A percentile compares a stretch with the other conserved stretches of the same genome.
phyloP scores from a whole-genome alignment of 2,329 filamentous ascomycete genomes.

The Aureobasidium sp. region DNA sequence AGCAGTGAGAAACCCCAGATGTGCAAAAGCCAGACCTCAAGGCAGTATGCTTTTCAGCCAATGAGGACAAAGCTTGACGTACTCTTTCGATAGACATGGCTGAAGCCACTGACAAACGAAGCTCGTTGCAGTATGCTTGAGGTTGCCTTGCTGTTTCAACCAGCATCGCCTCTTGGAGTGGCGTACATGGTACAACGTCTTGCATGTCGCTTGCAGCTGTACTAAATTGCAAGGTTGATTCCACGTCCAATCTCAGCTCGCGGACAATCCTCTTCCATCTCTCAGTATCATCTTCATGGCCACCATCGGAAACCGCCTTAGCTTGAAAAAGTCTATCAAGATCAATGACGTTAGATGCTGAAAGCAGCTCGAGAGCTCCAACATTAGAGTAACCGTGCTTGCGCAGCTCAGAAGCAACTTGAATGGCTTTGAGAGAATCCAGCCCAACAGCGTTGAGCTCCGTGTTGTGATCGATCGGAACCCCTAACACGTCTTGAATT shows the following conservation, averaged over 20 bases:
- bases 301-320: not conserved
- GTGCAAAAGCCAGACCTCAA: constrained; percentile 65
- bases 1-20: constrained; percentile 35
- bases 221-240: not conserved
- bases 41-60: constrained; percentile 54
- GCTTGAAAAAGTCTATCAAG: constrained; percentile 12
- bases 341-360: constrained; percentile 40
- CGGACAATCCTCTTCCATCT: not conserved
- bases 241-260: not conserved
- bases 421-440: constrained; percentile 58
- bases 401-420: constrained; percentile 57
- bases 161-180: constrained; percentile 73
- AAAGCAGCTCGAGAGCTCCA: constrained; percentile 54
- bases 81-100: constrained; percentile 15
- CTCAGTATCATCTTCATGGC: not conserved
- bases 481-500: constrained; percentile 18
- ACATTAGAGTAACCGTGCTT: constrained; percentile 44
- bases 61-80: constrained; percentile 37
- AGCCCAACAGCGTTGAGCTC: constrained; percentile 50
- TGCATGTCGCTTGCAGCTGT: constrained; percentile 21
- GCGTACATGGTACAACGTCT: constrained; percentile 54
- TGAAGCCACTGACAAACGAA: constrained; percentile 53
- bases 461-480: constrained; percentile 23
- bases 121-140: constrained; percentile 67
- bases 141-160: constrained; percentile 57